These are phyloP conservation scores for Trichoderma cornu-damae DNA, from an alignment of 2,329 filamentous ascomycete genomes.

Conservation along the genomic window DNA sequence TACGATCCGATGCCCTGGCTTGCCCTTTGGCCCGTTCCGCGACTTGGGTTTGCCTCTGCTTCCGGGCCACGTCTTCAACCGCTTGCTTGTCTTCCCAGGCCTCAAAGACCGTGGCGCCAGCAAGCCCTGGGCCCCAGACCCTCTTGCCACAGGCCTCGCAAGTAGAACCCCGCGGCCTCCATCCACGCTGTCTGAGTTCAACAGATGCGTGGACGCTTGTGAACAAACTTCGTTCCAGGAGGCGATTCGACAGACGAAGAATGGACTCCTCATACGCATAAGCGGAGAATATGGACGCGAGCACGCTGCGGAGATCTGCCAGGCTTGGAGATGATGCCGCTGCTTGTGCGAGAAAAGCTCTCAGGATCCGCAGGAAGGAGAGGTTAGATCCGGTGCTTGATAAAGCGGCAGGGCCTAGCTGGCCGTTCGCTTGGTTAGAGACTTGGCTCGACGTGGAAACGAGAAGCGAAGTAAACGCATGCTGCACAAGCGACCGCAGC, in stretches of 20 bases:
- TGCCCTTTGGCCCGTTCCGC: conserved; percentile 37
- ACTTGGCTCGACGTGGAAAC: conserved; percentile 62
- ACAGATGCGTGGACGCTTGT: conserved; percentile 72
- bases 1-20: conserved; percentile 30
- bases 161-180: conserved; percentile 78
- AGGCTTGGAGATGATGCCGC: conserved; percentile 78
- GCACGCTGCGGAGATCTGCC: conserved; percentile 76
- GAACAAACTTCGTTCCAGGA: conserved; percentile 86
- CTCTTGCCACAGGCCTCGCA: conserved; percentile 81
- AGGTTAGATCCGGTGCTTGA: conserved; percentile 50
- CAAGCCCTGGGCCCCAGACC: conserved; percentile 81
- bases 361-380: conserved; percentile 82
- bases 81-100: conserved; percentile 67
- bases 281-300: conserved; percentile 86
- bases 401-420: conserved; percentile 32
- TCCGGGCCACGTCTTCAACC: conserved; percentile 42
- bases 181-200: conserved; percentile 73
- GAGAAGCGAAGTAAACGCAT: conserved; percentile 82
- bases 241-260: conserved; percentile 73
- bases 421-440: conserved; percentile 43
- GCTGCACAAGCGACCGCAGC: conserved; percentile 77
- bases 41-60: conserved; percentile 37
- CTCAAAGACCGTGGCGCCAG: conserved; percentile 67
- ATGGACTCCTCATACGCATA: conserved; percentile 95
- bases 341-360: conserved; percentile 80